Evolutionary conservation across 495 filamentous ascomycete genomes (phyloP), one percentile per base, ranked within the genome.

Genomic region (Amphirosellinia nigrospora): DNA sequence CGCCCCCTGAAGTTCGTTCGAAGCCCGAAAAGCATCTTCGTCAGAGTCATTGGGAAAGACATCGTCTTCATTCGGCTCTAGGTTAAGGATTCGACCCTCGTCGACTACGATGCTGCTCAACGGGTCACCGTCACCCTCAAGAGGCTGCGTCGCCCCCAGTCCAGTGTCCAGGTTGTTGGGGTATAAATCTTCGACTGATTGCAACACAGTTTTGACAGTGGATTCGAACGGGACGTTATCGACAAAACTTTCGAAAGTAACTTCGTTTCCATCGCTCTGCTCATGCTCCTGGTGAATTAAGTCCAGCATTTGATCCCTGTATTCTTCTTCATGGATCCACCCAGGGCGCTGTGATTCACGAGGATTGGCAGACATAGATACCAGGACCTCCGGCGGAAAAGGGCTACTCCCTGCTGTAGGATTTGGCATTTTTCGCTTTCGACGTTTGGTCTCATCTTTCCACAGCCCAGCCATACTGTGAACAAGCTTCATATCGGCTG

Each of bases 241-340:
- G 11, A 93, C 79, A 75, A 94, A 93, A 7, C 79, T 82, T 59
- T 91, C 87, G 71, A 97, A 94, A 6, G 80, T 82, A 0, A 88
- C 45, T 0, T 82, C 78, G 21, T 73, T 75, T 0, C 79, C 83
- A 62, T 86, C 81, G 48, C 80, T 83, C 36, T 84, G 82, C 26
- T 71, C 76, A 64, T 79, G 85, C 78, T 97, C 96, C 41, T 92
- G 82, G 0, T 78, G 72, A 21, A 91, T 86, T 39, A 94, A 82
- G 23, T 81, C 78, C 52, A 84, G 77, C 2, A 94, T 80, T 74
- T 91, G 84, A 38, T 89, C 82, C 28, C 86, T 85, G 76, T 90
- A 94, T 69, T 97, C 94, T 68, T 92, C 92, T 79, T 97, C 94
- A 74, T 97, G 94, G 28, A 97, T 90, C 96, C 96, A 99, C 6